Base-by-base conservation (phyloP, 495 filamentous ascomycete species). In the Lasiosphaeria ovina region DNA sequence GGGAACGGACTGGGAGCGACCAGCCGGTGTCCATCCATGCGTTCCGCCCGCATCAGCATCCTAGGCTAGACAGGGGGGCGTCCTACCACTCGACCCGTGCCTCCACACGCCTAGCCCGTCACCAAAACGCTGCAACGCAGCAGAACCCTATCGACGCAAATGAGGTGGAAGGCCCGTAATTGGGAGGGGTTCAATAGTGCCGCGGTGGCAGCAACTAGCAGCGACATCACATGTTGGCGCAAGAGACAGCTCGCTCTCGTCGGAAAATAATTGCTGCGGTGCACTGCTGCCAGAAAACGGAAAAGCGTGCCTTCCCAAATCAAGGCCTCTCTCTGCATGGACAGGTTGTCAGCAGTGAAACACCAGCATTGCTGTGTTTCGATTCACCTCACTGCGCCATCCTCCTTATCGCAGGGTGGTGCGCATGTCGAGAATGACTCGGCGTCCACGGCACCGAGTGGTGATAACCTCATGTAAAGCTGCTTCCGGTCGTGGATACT, bases 1-100 rank as follows among this genome's bases (percentile, higher is more conserved):
- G 55, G 53, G 24, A 24, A 24, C 24, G 24, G 24, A 24, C 24
- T 24, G 24, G 24, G 24, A 53, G 63, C 66, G 52, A 57, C 61
- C 58, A 59, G 59, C 59, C 65, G 55, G 64, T 59, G 55, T 64
- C 58, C 61, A 40, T 52, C 68, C 68, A 63, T 68, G 68, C 68
- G 42, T 66, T 56, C 56, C 61, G 62, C 65, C 65, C 59, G 62
- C 66, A 64, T 58, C 51, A 64, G 57, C 51, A 61, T 24, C 24
- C 45, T 58, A 58, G 50, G 53, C 55, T n/a, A 51, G 54, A 58
- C 63, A 66, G 62, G 61, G 60, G 33, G 61, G 24, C 24, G 24
- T 24, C 24, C 59, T 51, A 51, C 48, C 58, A 44, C 47, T 55
- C 61, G 51, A 55, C 59, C 66, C 67, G 59, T 67, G 62, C 53